Evolutionary conservation across 2,329 filamentous ascomycete species (phyloP), one percentile per base, ranked within the genome.

Genomic region (Fusarium napiforme): DNA sequence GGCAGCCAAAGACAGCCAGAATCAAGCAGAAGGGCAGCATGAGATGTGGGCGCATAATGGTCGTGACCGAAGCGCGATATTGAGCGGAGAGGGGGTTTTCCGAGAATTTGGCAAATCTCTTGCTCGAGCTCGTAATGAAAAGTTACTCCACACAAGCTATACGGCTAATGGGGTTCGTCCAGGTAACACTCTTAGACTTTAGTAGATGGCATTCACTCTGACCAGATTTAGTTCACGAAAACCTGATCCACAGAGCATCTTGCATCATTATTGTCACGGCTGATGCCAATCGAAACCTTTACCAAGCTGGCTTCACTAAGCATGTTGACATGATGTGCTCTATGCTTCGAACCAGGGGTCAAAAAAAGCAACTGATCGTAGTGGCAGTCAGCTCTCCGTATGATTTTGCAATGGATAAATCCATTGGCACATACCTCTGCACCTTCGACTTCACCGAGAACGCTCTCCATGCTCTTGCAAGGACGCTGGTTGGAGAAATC

Each of bases 391-490:
- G 95, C 82, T 98, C 95, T 2, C 96, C 96, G 0, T 98, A 98
- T 81, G 96, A 98, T 81, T 98, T 98, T 80, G 95, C 94, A 49
- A 95, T 96, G 89, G 96, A 98, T 78, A 92, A 93, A 73, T 91
- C 91, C 2, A 96, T 98, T 45, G 93, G 93, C 10, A 97, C 95
- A 2, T 98, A 98, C 78, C 88, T 98, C 45, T 98, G 96, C 84
- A 97, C 95, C 0, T 98, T 97, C 81, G 95, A 98, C 83, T 98
- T 97, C 78, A 98, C 96, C 1, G 96, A 98, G 77, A 96, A 93
- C 12, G 95, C 96, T 23, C 90, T 98, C 84, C 91, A 93, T 69
- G 93, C 95, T 2, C 85, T 97, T 9, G 94, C 97, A 23, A 91
- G 94, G 66, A 93, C 94, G 1, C 84, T 98, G 0, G 96, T 96